phyloP scores from a whole-genome alignment of 768 basidiomycete genomes.

The Mycena belliarum region DNA sequence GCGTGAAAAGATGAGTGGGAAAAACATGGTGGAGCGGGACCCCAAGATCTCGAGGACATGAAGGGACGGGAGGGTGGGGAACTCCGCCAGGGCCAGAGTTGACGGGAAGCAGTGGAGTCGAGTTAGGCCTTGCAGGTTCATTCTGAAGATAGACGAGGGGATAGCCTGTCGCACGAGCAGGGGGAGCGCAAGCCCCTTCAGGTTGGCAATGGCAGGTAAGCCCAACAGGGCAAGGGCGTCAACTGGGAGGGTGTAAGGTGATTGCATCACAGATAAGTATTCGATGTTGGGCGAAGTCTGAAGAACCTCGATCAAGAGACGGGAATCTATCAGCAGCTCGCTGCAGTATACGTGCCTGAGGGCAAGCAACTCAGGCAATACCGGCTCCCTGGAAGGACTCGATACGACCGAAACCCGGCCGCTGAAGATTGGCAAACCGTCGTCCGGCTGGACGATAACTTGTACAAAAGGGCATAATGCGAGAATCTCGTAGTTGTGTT shows the following conservation, averaged over 20 bases:
- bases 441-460: slow-evolving; percentile 1
- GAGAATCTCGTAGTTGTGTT: slow-evolving; percentile 9
- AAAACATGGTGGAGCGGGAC: not conserved
- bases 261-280: slow-evolving; percentile 2
- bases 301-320: not conserved
- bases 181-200: not conserved
- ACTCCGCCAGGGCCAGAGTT: not conserved
- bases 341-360: slow-evolving; percentile 3
- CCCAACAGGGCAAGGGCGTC: not conserved
- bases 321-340: not conserved
- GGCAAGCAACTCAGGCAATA: not conserved
- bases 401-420: not conserved
- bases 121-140: not conserved
- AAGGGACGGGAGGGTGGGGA: not conserved
- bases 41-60: not conserved
- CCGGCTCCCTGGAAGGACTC: not conserved
- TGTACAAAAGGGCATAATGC: not conserved
- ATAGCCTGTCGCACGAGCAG: not conserved
- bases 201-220: not conserved
- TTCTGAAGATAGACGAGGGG: not conserved
- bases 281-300: not conserved
- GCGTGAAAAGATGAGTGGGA: not conserved
- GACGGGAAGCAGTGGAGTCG: not conserved
- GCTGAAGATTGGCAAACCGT: not conserved
- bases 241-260: not conserved